These are phyloP conservation scores for Chlamydomonas sp. DNA, from an alignment of 139 green algal genomes.

Conservation along the genomic window DNA sequence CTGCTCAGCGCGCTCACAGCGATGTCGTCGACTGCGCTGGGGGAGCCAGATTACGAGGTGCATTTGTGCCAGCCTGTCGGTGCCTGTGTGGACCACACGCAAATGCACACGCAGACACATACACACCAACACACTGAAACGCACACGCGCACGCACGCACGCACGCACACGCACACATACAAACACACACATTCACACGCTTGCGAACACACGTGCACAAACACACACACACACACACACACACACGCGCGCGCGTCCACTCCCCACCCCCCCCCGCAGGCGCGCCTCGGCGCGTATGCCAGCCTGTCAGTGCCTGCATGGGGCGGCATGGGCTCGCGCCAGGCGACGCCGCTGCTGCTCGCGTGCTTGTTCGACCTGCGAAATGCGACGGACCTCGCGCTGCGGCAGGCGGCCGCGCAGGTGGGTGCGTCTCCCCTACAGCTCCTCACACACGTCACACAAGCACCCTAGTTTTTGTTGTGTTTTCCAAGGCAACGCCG, in stretches of 20 bases:
- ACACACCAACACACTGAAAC: too few species aligned
- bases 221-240: slow-evolving; percentile 2
- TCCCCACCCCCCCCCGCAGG: too few species aligned
- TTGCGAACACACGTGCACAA: too few species aligned
- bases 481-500: too few species aligned
- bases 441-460: not conserved
- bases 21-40: not conserved
- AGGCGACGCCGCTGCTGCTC: slow-evolving; percentile 53
- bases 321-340: slow-evolving; percentile 17
- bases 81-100: slow-evolving; percentile 44
- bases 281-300: slow-evolving; percentile 54
- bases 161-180: not conserved
- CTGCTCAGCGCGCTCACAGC: not conserved
- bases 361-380: slow-evolving; percentile 54
- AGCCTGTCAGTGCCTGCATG: slow-evolving; percentile 39
- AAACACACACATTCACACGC: too few species aligned
- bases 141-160: not conserved
- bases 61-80: slow-evolving; percentile 45
- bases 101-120: too few species aligned
- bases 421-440: not conserved
- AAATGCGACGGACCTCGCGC: slow-evolving; percentile 55
- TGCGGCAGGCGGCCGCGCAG: slow-evolving; percentile 54
- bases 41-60: slow-evolving; percentile 6
- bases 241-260: slow-evolving; percentile 23
- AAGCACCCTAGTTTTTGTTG: too few species aligned